Conservation (phyloP, 495 filamentous ascomycete genomes). For the Daldinia vernicosa region DNA sequence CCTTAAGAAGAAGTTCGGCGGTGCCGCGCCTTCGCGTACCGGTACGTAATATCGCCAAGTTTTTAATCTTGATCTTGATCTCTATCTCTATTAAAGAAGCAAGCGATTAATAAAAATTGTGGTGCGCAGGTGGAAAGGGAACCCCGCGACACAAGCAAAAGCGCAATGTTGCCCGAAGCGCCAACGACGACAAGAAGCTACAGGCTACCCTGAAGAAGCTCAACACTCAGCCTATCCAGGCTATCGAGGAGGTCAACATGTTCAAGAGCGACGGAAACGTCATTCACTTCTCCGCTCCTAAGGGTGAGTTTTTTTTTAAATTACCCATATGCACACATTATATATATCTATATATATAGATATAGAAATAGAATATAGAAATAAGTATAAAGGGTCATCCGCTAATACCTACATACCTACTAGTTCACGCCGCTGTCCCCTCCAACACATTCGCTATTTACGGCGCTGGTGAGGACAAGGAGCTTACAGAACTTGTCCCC, state of each 20-base stretch:
- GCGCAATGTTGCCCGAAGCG: conserved; percentile 90
- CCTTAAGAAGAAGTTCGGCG: conserved; percentile 77
- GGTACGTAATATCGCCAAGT: conserved; percentile 63
- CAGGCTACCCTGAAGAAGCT: conserved; percentile 94
- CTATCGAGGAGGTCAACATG: conserved; percentile 99
- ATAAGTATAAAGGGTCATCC: background rate
- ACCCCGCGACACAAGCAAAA: conserved; percentile 97
- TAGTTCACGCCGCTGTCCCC: conserved; percentile 95
- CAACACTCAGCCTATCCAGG: conserved; percentile 96
- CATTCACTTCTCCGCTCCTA: conserved; percentile 97
- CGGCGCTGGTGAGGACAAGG: conserved; percentile 98
- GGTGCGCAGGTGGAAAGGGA: conserved; percentile 79
- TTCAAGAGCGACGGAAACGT: conserved; percentile 99
- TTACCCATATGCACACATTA: background rate
- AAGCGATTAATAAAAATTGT: conserved; percentile 23
- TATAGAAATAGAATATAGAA: no score
- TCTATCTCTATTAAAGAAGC: background rate
- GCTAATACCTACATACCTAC: conserved; percentile 3
- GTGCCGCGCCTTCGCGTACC: conserved; percentile 70
- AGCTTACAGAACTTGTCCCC: conserved; percentile 98
- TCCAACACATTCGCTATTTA: conserved; percentile 99
- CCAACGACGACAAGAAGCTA: conserved; percentile 99
- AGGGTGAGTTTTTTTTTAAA: conserved; percentile 69
- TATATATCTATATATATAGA: no score
- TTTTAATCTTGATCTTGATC: no score